phyloP scores from a whole-genome alignment of 441 rosid species.

The Populus trichocarpa region DNA sequence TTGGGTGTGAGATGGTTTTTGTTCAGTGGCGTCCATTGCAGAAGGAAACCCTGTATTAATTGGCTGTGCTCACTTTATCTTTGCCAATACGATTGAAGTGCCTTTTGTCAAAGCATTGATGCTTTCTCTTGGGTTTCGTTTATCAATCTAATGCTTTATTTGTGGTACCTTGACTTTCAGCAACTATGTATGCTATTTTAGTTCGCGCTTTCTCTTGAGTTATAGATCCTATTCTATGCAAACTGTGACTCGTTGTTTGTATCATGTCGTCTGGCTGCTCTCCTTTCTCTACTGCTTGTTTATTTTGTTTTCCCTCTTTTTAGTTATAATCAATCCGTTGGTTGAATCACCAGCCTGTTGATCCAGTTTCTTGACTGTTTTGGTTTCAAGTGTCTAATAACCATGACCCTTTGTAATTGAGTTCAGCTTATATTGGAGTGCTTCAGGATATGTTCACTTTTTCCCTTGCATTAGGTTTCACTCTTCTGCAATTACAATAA shows the following conservation, averaged over 20 bases:
- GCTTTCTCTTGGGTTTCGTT: neutral
- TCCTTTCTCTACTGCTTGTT: neutral
- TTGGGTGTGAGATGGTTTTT: neutral
- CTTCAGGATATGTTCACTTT: neutral
- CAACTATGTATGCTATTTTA: neutral
- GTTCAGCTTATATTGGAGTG: neutral
- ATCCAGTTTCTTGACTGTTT: neutral
- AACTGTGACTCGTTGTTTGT: neutral
- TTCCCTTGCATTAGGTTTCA: neutral
- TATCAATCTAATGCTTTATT: neutral
- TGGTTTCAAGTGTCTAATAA: too few relatives aligned
- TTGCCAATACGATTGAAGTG: neutral
- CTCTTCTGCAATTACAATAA: constrained; percentile 18
- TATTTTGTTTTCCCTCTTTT: neutral
- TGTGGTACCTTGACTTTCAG: neutral
- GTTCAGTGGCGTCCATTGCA: neutral
- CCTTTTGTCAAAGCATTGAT: neutral
- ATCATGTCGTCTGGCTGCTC: neutral
- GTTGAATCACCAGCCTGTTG: neutral
- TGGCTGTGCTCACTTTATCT: neutral
- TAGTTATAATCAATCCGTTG: neutral
- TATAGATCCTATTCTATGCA: neutral
- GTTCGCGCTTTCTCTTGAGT: neutral
- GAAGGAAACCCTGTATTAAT: neutral
- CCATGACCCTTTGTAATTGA: neutral